Conservation (phyloP, 2,329 filamentous ascomycete species). For the Clonostachys rhizophaga region DNA sequence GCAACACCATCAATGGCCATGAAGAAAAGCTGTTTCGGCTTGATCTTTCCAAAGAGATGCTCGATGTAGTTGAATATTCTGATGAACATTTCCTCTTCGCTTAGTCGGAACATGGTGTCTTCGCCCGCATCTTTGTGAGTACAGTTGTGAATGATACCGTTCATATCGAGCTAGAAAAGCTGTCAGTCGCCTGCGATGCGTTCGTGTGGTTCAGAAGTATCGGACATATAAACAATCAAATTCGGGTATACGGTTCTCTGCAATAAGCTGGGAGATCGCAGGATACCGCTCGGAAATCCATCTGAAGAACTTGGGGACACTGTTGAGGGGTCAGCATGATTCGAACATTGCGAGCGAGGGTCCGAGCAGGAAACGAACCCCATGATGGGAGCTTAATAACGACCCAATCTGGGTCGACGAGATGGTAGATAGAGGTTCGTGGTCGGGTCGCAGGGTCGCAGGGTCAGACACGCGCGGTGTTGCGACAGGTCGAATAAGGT, state of each 20-base stretch:
- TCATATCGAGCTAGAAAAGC: conserved; percentile 75
- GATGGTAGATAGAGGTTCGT: too few species aligned
- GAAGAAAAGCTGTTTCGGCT: conserved; percentile 97
- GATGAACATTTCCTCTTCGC: conserved; percentile 99
- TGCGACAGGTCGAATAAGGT: too few species aligned
- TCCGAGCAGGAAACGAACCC: conserved; percentile 2
- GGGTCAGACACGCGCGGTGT: too few species aligned
- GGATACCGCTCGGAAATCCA: conserved; percentile 99
- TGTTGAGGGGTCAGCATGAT: conserved; percentile 14
- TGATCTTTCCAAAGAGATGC: conserved; percentile 97
- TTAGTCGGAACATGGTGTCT: conserved; percentile 86
- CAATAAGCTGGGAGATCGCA: conserved; percentile 95
- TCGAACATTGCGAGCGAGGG: neutral
- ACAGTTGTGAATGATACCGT: conserved; percentile 99
- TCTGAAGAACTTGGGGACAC: conserved; percentile 88
- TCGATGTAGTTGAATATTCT: conserved; percentile 99
- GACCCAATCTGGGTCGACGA: too few species aligned
- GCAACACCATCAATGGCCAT: conserved; percentile 99
- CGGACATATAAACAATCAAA: conserved; percentile 92
- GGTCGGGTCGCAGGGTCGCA: too few species aligned
- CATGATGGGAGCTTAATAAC: conserved; percentile 1
- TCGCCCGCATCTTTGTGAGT: conserved; percentile 91
- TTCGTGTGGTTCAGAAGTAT: conserved; percentile 13
- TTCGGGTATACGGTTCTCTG: conserved; percentile 97
- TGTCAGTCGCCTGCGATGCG: conserved; percentile 22